phyloP scores from a whole-genome alignment of 495 filamentous ascomycete species.

The Aspergillus baeticus region DNA sequence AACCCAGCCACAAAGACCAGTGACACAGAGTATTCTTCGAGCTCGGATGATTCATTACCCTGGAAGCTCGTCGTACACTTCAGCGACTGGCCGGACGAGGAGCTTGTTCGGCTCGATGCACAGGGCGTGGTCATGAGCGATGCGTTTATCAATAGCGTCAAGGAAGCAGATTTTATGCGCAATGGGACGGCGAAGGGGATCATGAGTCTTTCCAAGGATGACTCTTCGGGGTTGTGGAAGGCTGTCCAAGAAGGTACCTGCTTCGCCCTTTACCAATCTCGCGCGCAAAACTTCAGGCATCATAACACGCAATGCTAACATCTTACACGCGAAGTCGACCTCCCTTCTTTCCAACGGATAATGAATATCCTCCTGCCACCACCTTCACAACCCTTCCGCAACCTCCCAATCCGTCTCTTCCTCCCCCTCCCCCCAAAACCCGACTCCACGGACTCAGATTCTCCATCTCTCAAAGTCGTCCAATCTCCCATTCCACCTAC shows the following conservation, averaged over 20 bases:
- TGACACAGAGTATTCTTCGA: conserved; percentile 1
- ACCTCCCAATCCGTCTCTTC: conserved; percentile 85
- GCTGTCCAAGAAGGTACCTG: conserved; percentile 73
- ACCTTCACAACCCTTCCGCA: conserved; percentile 65
- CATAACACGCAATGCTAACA: not conserved
- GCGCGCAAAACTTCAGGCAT: not conserved
- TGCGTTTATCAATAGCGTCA: conserved; percentile 90
- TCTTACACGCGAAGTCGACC: conserved; percentile 59
- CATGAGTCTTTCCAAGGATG: conserved; percentile 86
- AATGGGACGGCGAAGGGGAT: conserved; percentile 90
- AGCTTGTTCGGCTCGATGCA: conserved; percentile 63
- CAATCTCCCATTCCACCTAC: conserved; percentile 63
- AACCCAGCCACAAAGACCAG: conserved; percentile 49
- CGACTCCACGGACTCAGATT: conserved; percentile 26
- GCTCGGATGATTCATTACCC: conserved; percentile 52
- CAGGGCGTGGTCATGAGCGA: conserved; percentile 67
- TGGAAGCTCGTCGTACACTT: conserved; percentile 80
- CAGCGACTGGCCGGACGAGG: conserved; percentile 68
- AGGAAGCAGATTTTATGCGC: conserved; percentile 91
- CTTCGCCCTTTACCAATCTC: not conserved
- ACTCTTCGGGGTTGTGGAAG: conserved; percentile 85
- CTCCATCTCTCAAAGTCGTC: conserved; percentile 62
- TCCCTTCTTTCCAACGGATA: conserved; percentile 67
- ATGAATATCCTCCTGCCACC: conserved; percentile 77
- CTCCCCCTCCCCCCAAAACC: conserved; percentile 63